phyloP scores from a whole-genome alignment of 2,329 filamentous ascomycete genomes.

The Ceratocystis papillata region DNA sequence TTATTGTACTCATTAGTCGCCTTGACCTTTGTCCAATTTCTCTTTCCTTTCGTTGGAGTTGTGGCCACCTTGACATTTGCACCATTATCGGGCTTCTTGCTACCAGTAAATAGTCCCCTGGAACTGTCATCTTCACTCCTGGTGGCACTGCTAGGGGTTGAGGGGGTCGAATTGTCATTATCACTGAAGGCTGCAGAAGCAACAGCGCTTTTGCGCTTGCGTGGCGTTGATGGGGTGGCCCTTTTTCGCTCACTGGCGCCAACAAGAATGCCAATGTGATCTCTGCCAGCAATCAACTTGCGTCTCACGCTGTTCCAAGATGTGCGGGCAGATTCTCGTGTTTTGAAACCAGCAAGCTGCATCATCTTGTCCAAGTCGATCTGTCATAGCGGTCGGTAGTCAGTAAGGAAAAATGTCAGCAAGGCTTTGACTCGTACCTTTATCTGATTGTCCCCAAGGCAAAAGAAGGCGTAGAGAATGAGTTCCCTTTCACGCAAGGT shows the following conservation, averaged over 20 bases:
- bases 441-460: background rate
- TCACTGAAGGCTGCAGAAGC: background rate
- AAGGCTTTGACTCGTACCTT: background rate
- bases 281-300: conserved; percentile 3
- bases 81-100: background rate
- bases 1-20: background rate
- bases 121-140: too few species aligned
- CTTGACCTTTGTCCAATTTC: background rate
- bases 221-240: background rate
- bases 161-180: background rate
- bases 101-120: background rate
- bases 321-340: background rate
- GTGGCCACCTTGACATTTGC: background rate
- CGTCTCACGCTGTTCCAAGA: conserved; percentile 7
- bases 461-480: background rate
- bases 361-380: background rate
- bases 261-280: background rate
- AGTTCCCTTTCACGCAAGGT: conserved; percentile 1
- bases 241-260: background rate
- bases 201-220: background rate
- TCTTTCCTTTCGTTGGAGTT: background rate
- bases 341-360: background rate
- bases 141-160: too few species aligned
- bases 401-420: background rate
- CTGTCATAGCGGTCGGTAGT: background rate